These are phyloP conservation scores for Didymosphaeria variabile DNA, from an alignment of 2,329 filamentous ascomycete species.

Conservation along the genomic window DNA sequence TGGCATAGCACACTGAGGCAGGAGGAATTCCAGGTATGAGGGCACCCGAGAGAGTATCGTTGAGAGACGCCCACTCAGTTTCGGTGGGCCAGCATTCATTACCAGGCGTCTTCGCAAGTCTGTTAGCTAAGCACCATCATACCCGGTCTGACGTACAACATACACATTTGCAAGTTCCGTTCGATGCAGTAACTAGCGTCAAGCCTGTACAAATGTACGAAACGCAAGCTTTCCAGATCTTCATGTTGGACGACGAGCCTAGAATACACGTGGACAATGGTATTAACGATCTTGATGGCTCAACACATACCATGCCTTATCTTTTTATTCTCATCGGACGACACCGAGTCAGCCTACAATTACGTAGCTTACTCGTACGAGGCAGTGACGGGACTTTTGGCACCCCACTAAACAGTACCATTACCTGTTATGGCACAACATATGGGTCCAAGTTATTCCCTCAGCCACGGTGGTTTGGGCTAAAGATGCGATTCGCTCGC, in stretches of 20 bases:
- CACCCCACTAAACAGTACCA: too few relatives aligned
- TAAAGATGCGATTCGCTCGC: background rate
- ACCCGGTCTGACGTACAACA: background rate
- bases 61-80: constrained; percentile 33
- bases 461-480: background rate
- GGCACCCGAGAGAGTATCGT: constrained; percentile 29
- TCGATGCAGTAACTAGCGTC: constrained; percentile 3
- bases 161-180: constrained; percentile 33
- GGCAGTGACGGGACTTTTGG: too few relatives aligned
- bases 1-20: constrained; percentile 38
- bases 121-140: background rate
- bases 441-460: too few relatives aligned
- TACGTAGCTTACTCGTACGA: background rate
- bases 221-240: constrained; percentile 3
- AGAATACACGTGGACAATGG: background rate
- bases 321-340: background rate
- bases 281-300: background rate
- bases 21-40: constrained; percentile 34
- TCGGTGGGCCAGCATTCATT: constrained; percentile 33
- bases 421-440: too few relatives aligned
- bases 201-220: constrained; percentile 10
- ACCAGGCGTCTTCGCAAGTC: constrained; percentile 23
- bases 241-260: background rate
- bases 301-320: background rate
- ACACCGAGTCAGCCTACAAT: background rate